These are phyloP conservation scores for Macrocystidia cucumis DNA, from an alignment of 1,284 basidiomycete species.

Conservation along the genomic window DNA sequence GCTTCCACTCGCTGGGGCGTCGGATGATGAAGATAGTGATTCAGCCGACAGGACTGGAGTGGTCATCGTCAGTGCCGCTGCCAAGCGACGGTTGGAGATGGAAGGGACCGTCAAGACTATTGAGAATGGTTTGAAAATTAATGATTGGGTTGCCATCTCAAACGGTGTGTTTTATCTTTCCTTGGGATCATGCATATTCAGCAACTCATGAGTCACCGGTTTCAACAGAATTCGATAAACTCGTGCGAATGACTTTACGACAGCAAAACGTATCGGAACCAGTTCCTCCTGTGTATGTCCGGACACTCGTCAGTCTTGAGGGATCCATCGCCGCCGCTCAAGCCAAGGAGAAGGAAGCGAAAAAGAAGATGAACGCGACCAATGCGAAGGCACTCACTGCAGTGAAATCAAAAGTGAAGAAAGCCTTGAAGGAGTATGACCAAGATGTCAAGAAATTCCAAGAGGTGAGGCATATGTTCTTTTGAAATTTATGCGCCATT, in stretches of 20 bases:
- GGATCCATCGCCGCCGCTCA: constrained; percentile 67
- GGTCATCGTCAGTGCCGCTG: constrained; percentile 73
- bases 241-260: constrained; percentile 84
- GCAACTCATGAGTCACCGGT: constrained; percentile 9
- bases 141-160: constrained; percentile 93
- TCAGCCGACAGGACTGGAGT: constrained; percentile 49
- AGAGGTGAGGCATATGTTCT: constrained; percentile 42
- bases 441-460: constrained; percentile 74
- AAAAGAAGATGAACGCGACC: constrained; percentile 96
- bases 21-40: constrained; percentile 66
- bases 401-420: constrained; percentile 97
- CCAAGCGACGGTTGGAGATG: constrained; percentile 86
- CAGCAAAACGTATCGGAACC: constrained; percentile 85
- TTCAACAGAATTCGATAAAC: constrained; percentile 88
- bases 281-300: constrained; percentile 84
- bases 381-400: constrained; percentile 93
- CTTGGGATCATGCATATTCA: too few relatives aligned
- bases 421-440: constrained; percentile 88
- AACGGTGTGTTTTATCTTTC: constrained; percentile 48
- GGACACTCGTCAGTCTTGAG: constrained; percentile 75
- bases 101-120: constrained; percentile 84
- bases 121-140: constrained; percentile 93
- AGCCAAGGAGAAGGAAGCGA: constrained; percentile 83
- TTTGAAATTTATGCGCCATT: constrained; percentile 5
- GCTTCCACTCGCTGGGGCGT: constrained; percentile 33